These are phyloP conservation scores for Marchantia paleacea DNA, from an alignment of 225 moss, liverwort and hornwort genomes.

Conservation along the genomic window DNA sequence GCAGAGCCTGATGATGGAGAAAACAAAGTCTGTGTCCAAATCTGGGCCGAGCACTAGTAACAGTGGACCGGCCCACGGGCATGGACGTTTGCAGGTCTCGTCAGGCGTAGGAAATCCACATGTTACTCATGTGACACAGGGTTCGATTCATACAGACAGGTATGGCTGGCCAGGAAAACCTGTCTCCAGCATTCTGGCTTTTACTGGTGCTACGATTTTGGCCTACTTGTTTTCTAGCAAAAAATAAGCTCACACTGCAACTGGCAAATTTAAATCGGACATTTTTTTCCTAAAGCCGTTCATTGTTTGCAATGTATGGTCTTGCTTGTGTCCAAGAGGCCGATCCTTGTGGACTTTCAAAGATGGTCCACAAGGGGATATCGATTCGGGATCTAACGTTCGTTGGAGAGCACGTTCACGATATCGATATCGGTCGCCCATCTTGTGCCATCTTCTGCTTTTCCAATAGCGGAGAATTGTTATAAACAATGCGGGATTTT, in stretches of 20 bases:
- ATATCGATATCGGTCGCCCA: background rate
- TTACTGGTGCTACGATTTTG: slow-evolving; percentile 20
- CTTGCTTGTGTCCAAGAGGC: background rate
- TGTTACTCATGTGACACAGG: background rate
- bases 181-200: slow-evolving; percentile 17
- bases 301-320: background rate
- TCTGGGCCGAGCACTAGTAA: background rate
- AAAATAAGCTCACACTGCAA: background rate
- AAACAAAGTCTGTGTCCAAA: background rate
- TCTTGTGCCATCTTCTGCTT: background rate
- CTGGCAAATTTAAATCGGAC: background rate
- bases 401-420: background rate
- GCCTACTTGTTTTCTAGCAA: slow-evolving; percentile 22
- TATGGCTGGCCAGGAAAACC: slow-evolving; percentile 18
- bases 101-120: slow-evolving; percentile 2
- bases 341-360: too few relatives aligned
- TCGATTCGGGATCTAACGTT: background rate
- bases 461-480: background rate
- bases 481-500: background rate
- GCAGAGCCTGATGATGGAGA: slow-evolving; percentile 8
- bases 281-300: background rate
- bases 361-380: background rate
- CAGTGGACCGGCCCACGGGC: background rate
- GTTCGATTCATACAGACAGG: slow-evolving; percentile 7
- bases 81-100: background rate